Conservation (phyloP, 805 yeast species). For the Barnettozyma vustinii region DNA sequence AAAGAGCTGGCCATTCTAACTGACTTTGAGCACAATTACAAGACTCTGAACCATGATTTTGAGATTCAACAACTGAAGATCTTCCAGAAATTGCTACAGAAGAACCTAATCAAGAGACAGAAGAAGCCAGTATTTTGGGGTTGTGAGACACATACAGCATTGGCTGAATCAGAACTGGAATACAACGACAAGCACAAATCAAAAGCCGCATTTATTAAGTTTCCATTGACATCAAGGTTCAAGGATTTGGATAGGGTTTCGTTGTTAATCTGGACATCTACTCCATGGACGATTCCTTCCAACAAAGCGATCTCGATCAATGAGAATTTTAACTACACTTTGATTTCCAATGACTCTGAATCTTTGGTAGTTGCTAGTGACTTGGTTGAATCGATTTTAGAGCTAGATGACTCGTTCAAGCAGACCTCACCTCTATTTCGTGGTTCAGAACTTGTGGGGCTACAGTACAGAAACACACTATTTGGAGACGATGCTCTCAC, state of each 20-base stretch:
- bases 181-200: conserved; percentile 71
- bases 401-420: conserved; percentile 24
- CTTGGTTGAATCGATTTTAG: conserved; percentile 36
- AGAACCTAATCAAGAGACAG: conserved; percentile 72
- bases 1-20: conserved; percentile 74
- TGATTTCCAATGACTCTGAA: conserved; percentile 37
- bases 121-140: conserved; percentile 98
- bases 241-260: conserved; percentile 20
- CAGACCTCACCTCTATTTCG: conserved; percentile 27
- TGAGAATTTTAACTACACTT: conserved; percentile 49
- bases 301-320: conserved; percentile 80
- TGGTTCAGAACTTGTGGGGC: conserved; percentile 38
- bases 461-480: conserved; percentile 50
- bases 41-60: conserved; percentile 65
- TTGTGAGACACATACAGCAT: conserved; percentile 85
- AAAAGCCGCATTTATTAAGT: conserved; percentile 61
- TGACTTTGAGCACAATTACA: conserved; percentile 69
- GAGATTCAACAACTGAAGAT: conserved; percentile 72
- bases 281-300: conserved; percentile 95
- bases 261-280: conserved; percentile 89
- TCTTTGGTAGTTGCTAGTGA: conserved; percentile 52
- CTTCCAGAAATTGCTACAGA: conserved; percentile 58
- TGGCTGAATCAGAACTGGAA: conserved; percentile 95
- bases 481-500: conserved; percentile 13
- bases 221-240: conserved; percentile 40